Evolutionary conservation across 108 stramenopile genomes (phyloP), one percentile per base, ranked within the genome.

Genomic region (Conticribra weissflogii): DNA sequence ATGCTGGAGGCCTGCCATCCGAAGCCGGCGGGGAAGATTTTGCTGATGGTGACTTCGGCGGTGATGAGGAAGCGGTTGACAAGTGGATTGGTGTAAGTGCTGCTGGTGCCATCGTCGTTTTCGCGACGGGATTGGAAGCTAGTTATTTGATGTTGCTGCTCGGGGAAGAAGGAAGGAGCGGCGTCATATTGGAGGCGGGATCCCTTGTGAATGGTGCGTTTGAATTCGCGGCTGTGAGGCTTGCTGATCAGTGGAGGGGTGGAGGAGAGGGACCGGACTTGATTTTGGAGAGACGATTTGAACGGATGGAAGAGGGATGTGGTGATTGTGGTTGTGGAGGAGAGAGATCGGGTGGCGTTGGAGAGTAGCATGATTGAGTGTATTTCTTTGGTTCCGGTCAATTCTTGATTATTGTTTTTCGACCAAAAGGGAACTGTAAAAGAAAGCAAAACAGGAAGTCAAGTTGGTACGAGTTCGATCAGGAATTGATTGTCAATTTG

Each of bases 21-120:
- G 66, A 92, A 92, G 24, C 92, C 92, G 23, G 92, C 92, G 27
- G 92, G 92, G 63, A 93, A 90, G 58, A 93, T 88, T 76, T 93
- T 93, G 72, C 81, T 83, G n/a, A 93, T 72, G 44, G 87, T 85
- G 7, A 88, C 91, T 74, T 93, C 88, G 22, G 82, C 84, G 16
- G 86, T 86, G 34, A 75, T 51, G 16, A 67, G 64, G 69, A 91
- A 91, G 19, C 86, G 85, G 24, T 83, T 66, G 7, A 57, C 53
- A 46, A 88, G 33, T 19, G 52, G 23, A n/a, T n/a, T 36, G 0
- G 46, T 16, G 27, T 62, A 17, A 25, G 2, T 48, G 34, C 24
- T 48, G 25, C 18, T 29, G 45, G 17, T 27, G 9, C 9, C 15
- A 29, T 12, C 46, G 44, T 53, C 21, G 52, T 21, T 25, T 53